Percentiles rank a stretch among this genome's conserved stretches.
These are phyloP conservation scores for Aspergillus clavatus DNA, from an alignment of 2,329 filamentous ascomycete genomes.

Conservation along the genomic window DNA sequence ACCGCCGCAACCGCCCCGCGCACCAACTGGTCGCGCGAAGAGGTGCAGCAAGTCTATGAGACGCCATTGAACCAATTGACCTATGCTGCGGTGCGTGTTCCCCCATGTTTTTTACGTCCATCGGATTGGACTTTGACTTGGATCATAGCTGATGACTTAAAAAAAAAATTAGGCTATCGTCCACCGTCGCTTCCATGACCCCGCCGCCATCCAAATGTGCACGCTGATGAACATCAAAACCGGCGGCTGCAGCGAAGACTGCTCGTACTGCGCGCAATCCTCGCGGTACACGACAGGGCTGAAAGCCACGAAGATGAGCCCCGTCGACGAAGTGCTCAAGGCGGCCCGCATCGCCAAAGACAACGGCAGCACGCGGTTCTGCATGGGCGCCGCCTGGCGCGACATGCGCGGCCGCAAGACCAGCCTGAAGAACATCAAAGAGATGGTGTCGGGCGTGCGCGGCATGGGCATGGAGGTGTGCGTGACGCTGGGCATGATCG, in stretches of 20 bases:
- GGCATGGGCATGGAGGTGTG: conserved; percentile 84
- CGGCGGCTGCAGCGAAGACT: conserved; percentile 86
- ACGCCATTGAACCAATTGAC: conserved; percentile 74
- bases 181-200: conserved; percentile 81
- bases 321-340: conserved; percentile 73
- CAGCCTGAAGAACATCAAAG: conserved; percentile 74
- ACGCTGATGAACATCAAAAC: conserved; percentile 97
- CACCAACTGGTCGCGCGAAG: conserved; percentile 73
- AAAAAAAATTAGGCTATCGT: conserved; percentile 66
- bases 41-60: conserved; percentile 77
- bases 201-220: conserved; percentile 81
- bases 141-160: too few species aligned
- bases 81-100: conserved; percentile 61
- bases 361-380: conserved; percentile 86
- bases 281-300: conserved; percentile 74
- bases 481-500: conserved; percentile 93
- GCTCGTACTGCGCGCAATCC: conserved; percentile 87
- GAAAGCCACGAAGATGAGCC: conserved; percentile 71
- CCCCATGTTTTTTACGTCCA: not conserved
- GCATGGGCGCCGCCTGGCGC: conserved; percentile 91
- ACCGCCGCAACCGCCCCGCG: conserved; percentile 47
- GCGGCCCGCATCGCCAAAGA: conserved; percentile 72
- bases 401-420: conserved; percentile 91
- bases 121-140: not conserved
- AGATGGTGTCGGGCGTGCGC: conserved; percentile 77